Conservation (phyloP, 495 filamentous ascomycete genomes). For the Aspergillus heteromorphus region DNA sequence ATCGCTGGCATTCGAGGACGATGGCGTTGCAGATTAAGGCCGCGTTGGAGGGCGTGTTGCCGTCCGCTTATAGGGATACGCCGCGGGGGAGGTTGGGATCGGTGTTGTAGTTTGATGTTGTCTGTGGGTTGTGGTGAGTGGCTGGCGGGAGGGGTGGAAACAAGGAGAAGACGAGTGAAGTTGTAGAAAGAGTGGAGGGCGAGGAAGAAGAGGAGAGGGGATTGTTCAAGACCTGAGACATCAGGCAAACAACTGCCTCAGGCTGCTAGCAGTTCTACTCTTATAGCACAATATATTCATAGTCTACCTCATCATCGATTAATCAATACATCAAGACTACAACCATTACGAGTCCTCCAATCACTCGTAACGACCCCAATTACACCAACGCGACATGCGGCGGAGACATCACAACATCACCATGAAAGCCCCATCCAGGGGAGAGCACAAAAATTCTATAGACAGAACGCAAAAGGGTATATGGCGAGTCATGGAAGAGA, state of each 20-base stretch:
- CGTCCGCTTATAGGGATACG: slow-evolving; percentile 15
- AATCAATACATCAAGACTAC: no score
- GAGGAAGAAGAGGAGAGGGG: no score
- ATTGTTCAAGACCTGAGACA: no score
- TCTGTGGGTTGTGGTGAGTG: not conserved
- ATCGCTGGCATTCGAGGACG: slow-evolving; percentile 30
- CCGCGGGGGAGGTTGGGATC: not conserved
- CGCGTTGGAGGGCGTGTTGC: slow-evolving; percentile 18
- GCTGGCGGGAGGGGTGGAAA: not conserved
- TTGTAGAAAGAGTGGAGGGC: no score
- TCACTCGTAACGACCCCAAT: not conserved
- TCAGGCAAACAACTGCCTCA: no score
- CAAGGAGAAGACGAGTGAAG: no score
- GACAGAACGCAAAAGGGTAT: not conserved
- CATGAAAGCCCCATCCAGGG: not conserved
- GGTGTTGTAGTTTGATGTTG: no score
- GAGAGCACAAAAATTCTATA: not conserved
- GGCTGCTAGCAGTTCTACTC: no score
- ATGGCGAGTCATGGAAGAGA: not conserved
- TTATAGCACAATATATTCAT: no score
- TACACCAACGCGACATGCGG: not conserved
- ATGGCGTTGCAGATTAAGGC: slow-evolving; percentile 33
- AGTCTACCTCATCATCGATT: no score
- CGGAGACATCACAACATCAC: not conserved
- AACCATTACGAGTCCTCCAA: no score